Evolutionary conservation across 805 yeast genomes (phyloP).

Genomic region (Cyberlindnera subsufficiens): DNA sequence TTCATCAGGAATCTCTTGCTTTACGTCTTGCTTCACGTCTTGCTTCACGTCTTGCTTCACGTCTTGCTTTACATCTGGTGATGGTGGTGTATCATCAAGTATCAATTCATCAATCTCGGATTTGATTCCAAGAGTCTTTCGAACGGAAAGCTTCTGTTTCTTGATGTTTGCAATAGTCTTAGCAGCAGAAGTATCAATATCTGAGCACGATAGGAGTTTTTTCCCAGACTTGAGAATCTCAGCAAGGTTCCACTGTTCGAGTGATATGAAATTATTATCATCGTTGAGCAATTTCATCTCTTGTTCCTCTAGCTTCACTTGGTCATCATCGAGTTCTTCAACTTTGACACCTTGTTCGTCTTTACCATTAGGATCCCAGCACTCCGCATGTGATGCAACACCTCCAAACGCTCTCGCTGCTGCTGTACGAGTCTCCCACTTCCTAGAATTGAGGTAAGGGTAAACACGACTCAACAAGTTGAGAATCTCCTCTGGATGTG

Average conservation of each 20-base stretch:
- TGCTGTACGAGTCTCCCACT: conserved; percentile 95
- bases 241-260: conserved; percentile 44
- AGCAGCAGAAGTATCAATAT: conserved; percentile 23
- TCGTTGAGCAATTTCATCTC: conserved; percentile 26
- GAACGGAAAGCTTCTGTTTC: conserved; percentile 42
- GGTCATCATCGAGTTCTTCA: conserved; percentile 16
- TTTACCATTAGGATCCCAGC: conserved; percentile 72
- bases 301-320: conserved; percentile 17
- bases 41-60: conserved; percentile 5
- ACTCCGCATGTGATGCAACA: conserved; percentile 67
- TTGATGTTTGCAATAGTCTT: conserved; percentile 36
- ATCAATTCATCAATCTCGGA: conserved; percentile 23
- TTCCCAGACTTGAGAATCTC: conserved; percentile 45
- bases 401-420: conserved; percentile 96
- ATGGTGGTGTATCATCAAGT: conserved; percentile 13
- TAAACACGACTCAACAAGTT: conserved; percentile 82
- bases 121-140: conserved; percentile 37
- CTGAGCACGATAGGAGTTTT: conserved; percentile 33
- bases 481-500: conserved; percentile 89
- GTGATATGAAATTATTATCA: conserved; percentile 35
- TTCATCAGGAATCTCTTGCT: conserved; percentile 1
- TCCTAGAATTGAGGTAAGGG: conserved; percentile 74
- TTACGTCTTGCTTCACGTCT: not conserved
- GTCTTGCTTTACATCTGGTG: conserved; percentile 7
- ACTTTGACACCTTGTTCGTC: conserved; percentile 17